Percentiles rank a stretch among this genome's conserved stretches.
phyloP scores from a whole-genome alignment of 75 land plant species.

The Larix kaempferi region DNA sequence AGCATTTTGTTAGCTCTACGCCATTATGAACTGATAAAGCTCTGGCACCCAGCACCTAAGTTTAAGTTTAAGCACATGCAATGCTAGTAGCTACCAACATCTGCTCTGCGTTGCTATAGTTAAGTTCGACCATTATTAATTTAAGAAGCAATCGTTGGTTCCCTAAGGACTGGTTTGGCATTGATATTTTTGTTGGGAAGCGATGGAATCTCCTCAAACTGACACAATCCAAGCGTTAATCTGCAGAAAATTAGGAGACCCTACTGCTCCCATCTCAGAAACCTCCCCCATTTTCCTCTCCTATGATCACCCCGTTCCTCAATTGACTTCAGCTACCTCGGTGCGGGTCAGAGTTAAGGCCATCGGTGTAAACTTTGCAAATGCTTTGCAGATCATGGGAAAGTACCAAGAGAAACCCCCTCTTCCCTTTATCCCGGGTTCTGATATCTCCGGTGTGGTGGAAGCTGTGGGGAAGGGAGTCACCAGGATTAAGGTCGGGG shows the following conservation, averaged over 20 bases:
- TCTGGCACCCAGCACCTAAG: too few relatives aligned
- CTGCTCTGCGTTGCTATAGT: too few relatives aligned
- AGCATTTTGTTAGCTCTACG: too few relatives aligned
- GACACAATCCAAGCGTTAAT: conserved; percentile 48
- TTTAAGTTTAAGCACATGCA: too few relatives aligned
- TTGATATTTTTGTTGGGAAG: not conserved
- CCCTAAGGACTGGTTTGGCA: too few relatives aligned
- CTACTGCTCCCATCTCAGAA: conserved; percentile 44
- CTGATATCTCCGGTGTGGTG: conserved; percentile 89
- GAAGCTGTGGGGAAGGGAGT: conserved; percentile 66
- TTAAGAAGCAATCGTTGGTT: too few relatives aligned
- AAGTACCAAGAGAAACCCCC: conserved; percentile 90
- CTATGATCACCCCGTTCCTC: conserved; percentile 49
- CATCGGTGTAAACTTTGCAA: conserved; percentile 83
- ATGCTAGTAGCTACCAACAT: too few relatives aligned
- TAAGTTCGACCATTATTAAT: too few relatives aligned
- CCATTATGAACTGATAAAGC: too few relatives aligned
- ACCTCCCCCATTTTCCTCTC: conserved; percentile 44
- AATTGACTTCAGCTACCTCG: conserved; percentile 42
- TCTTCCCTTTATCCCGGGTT: conserved; percentile 83
- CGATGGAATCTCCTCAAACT: conserved; percentile 15
- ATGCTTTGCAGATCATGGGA: conserved; percentile 67
- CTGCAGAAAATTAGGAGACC: conserved; percentile 56
- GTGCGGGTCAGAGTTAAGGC: conserved; percentile 65
- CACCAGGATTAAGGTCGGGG: conserved; percentile 61